These are phyloP conservation scores for Metschnikowia anglica DNA, from an alignment of 805 yeast genomes.

Conservation along the genomic window DNA sequence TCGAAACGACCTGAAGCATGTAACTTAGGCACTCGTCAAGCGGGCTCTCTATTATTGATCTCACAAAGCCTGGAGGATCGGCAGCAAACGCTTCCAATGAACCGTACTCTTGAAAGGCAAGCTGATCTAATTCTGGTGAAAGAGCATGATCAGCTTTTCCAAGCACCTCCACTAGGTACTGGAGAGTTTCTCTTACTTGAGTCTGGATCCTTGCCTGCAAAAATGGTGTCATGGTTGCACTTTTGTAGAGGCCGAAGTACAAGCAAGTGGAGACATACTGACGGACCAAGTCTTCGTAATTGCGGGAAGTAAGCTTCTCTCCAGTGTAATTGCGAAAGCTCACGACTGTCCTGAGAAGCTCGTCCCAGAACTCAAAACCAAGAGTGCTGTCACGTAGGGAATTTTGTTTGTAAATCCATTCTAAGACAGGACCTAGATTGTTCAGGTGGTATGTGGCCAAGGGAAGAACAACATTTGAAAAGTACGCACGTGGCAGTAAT, in stretches of 20 bases:
- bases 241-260: slow-evolving; percentile 15
- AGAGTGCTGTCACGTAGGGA: not conserved
- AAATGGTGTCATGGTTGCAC: slow-evolving; percentile 22
- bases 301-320: not conserved
- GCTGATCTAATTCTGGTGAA: not conserved
- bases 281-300: slow-evolving; percentile 6
- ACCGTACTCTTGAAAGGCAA: slow-evolving; percentile 1
- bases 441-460: slow-evolving; percentile 20
- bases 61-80: slow-evolving; percentile 6
- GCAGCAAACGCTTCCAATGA: slow-evolving; percentile 22
- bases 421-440: slow-evolving; percentile 27
- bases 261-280: slow-evolving; percentile 11
- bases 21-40: slow-evolving; percentile 3
- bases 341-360: slow-evolving; percentile 9
- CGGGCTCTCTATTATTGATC: not conserved
- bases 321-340: slow-evolving; percentile 5
- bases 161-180: slow-evolving; percentile 6
- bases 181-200: slow-evolving; percentile 26
- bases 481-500: slow-evolving; percentile 24
- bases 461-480: slow-evolving; percentile 32
- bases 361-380: slow-evolving; percentile 18
- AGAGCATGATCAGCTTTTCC: not conserved
- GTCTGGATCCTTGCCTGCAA: slow-evolving; percentile 33
- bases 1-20: slow-evolving; percentile 18
- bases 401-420: slow-evolving; percentile 24